Base-by-base conservation (phyloP, 2,329 filamentous ascomycete genomes). In the Neonectria magnoliae region DNA sequence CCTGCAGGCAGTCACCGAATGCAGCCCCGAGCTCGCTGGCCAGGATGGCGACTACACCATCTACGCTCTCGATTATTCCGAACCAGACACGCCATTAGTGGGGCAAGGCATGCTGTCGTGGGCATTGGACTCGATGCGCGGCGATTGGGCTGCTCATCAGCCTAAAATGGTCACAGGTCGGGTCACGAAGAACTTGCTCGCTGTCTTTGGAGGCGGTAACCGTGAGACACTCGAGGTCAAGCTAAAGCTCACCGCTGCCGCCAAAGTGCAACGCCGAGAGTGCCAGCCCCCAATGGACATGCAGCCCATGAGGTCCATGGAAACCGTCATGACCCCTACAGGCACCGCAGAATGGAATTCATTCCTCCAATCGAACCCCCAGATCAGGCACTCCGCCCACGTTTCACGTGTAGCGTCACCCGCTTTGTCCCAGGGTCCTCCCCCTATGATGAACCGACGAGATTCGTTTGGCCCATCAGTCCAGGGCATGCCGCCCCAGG, bases 1-100 rank as follows among this genome's bases (percentile, higher is more conserved):
- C 79, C 88, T 98, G 50, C 90, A 95, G 77, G 93, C 94, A 61
- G 91, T 99, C 64, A 82, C 84, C 25, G 83, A 88, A 61, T 87
- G 85, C 81, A 98, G 96, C 76, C 96, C 96, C 41, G 96, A 99
- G 81, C 86, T 99, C 50, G 73, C 74, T 9, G 88, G 76, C 84
- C 91, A 83, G 77, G 91, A 81, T 81, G 81, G 88, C 79, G 94
- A 99, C 81, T 99, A 96, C 81, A 96, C 94, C n/a, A 90, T 99
- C 61, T 99, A 99, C 80, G 94, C 95, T 31, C 93, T 93, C 82
- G 96, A 99, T 79, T 98, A 95, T 79, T 98, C 96, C 13, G 96
- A 99, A 80, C 92, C 93, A 68, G 94, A 98, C 76, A 93, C 91
- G 18, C 96, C 97, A 57, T 85, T 98, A 60, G 95, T 98, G 25